Evolutionary conservation across 148 eudicot genomes (phyloP).

Genomic region (Drosera capensis): DNA sequence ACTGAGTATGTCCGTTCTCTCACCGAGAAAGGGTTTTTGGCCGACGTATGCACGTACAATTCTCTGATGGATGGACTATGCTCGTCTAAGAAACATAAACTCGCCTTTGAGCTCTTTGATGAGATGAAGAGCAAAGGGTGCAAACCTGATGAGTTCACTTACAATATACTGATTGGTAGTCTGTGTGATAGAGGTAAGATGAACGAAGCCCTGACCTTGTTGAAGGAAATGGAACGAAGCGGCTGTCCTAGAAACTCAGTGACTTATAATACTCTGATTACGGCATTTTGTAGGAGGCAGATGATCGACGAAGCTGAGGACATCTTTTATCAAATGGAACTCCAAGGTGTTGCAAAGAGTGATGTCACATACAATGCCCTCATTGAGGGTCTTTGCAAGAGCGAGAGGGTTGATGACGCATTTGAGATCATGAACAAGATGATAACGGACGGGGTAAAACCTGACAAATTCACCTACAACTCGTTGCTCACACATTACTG

Average conservation of each 20-base stretch:
- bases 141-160: conserved; percentile 85
- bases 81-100: conserved; percentile 35
- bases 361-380: conserved; percentile 68
- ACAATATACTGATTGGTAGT: conserved; percentile 68
- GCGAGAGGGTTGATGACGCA: conserved; percentile 58
- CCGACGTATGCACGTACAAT: conserved; percentile 85
- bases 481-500: conserved; percentile 76
- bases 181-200: conserved; percentile 57
- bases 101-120: conserved; percentile 51
- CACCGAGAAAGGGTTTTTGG: conserved; percentile 51
- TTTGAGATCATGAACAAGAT: conserved; percentile 82
- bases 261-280: conserved; percentile 72
- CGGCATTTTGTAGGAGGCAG: conserved; percentile 68
- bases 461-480: conserved; percentile 81
- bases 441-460: conserved; percentile 88
- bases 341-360: conserved; percentile 71
- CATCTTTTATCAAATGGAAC: conserved; percentile 89
- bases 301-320: conserved; percentile 86
- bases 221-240: conserved; percentile 85
- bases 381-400: conserved; percentile 71
- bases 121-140: conserved; percentile 84
- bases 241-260: conserved; percentile 70
- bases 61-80: conserved; percentile 91
- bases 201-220: conserved; percentile 45
- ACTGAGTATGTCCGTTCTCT: conserved; percentile 56